Evolutionary conservation across 1,139 yeast species (phyloP), one percentile per base, ranked within the genome.

Genomic region (Meyerozyma guilliermondii): DNA sequence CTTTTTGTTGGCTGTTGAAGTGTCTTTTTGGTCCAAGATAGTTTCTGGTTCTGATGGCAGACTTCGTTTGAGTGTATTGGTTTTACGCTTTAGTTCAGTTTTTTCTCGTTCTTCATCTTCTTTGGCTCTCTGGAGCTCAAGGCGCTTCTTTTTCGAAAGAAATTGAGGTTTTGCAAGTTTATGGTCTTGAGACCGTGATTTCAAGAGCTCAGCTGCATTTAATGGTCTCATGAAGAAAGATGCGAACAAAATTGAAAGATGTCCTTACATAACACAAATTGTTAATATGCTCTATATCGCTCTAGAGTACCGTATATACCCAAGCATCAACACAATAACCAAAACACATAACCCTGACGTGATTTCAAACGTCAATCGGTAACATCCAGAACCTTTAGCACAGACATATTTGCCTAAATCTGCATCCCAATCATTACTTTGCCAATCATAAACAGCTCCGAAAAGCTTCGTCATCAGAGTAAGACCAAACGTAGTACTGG

Each of bases 141-240:
- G 66, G 41, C 86, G 60, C 45, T 78, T 71, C 33, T 59, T 62
- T 50, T 71, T 78, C 8, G 83, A 66, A 8, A 81, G 53, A 50
- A 77, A 81, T 50, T 55, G 65, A 0, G 81, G 81, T 41, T 61
- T 62, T 7, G 49, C 36, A 9, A 33, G 36, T 24, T 7, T 20
- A 11, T 10, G 39, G 16, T 23, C 38, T 11, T 7, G 38, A n/a
- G 38, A 6, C 42, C 46, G 4, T 41, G 34, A 9, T 29, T 41
- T 8, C 20, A 23, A 2, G 36, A 33, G 36, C 10, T 33, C 36
- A 2, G 36, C 23, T n/a, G 36, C 36, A 33, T 33, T 20, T 17
- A 33, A 10, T 5, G 36, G 36, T 18, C 36, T 16, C 36, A 33
- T 33, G n/a, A 33, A 18, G 24, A 33, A 33, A 29, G 36, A 33